These are phyloP conservation scores for Tardiomyces depauwii DNA, from an alignment of 1,139 yeast species.

Conservation along the genomic window DNA sequence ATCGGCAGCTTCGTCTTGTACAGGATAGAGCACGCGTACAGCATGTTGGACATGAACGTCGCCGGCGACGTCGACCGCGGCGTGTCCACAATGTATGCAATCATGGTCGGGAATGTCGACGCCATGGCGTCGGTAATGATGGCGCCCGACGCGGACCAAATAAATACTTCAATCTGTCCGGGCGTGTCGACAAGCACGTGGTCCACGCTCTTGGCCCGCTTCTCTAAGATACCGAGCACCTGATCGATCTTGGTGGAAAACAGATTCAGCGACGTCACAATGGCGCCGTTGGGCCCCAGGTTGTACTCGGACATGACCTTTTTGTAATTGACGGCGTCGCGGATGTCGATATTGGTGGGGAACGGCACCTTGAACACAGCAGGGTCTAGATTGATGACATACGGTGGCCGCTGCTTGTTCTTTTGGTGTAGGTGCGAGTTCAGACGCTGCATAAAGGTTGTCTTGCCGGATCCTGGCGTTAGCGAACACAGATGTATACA, in stretches of 20 bases:
- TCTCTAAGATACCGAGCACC: constrained; percentile 76
- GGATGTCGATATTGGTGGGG: constrained; percentile 87
- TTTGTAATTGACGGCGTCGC: constrained; percentile 92
- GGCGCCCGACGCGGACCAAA: constrained; percentile 87
- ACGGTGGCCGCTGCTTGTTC: constrained; percentile 52
- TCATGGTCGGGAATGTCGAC: constrained; percentile 86
- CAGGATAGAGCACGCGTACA: constrained; percentile 92
- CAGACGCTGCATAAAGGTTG: constrained; percentile 93
- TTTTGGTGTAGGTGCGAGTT: constrained; percentile 67
- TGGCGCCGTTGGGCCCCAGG: constrained; percentile 97
- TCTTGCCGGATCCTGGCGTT: constrained; percentile 71
- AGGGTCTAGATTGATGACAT: constrained; percentile 90
- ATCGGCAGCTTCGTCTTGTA: constrained; percentile 95
- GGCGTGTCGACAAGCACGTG: constrained; percentile 94
- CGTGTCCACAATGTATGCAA: constrained; percentile 93
- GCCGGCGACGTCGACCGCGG: constrained; percentile 92
- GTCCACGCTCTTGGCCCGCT: constrained; percentile 46
- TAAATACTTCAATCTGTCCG: constrained; percentile 96
- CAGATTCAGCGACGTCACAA: constrained; percentile 84
- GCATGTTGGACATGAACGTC: constrained; percentile 96
- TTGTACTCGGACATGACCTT: constrained; percentile 90
- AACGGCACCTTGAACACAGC: constrained; percentile 90
- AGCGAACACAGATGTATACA: too few relatives aligned
- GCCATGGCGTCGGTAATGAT: constrained; percentile 97
- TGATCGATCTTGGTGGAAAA: constrained; percentile 96